These are phyloP conservation scores for Rhizophagus sp. DNA, from an alignment of 192 early-diverging fungal species.

Conservation along the genomic window DNA sequence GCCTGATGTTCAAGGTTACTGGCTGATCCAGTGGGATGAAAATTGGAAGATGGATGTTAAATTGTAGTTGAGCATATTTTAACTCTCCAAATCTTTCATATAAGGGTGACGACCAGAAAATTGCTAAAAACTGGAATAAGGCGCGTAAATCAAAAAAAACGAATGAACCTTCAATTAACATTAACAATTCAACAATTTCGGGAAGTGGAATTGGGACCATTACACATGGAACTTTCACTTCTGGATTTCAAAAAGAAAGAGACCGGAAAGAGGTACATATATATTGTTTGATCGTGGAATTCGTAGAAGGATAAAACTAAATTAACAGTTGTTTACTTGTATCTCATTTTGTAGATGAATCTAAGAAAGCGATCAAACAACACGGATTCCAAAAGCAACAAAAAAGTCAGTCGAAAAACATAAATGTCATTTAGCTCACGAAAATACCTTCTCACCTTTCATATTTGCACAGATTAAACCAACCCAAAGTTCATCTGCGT, in stretches of 20 bases:
- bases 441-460: no score
- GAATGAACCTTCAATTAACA: background rate
- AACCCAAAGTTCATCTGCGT: no score
- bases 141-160: background rate
- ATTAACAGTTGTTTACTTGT: no score
- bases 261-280: background rate
- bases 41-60: background rate
- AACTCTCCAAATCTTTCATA: background rate
- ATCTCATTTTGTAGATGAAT: background rate
- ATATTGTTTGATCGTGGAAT: background rate
- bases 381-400: no score
- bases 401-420: no score
- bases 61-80: background rate
- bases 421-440: no score
- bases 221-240: background rate
- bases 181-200: background rate
- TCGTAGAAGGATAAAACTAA: no score
- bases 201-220: background rate
- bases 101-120: background rate
- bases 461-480: no score
- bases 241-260: background rate
- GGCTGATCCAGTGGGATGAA: background rate
- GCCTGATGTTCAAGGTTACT: conserved; percentile 11
- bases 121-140: background rate
- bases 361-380: no score